Percentiles rank a stretch among this genome's conserved stretches.
Conservation (phyloP, 2,329 filamentous ascomycete genomes). For the Setomelanomma holmii region DNA sequence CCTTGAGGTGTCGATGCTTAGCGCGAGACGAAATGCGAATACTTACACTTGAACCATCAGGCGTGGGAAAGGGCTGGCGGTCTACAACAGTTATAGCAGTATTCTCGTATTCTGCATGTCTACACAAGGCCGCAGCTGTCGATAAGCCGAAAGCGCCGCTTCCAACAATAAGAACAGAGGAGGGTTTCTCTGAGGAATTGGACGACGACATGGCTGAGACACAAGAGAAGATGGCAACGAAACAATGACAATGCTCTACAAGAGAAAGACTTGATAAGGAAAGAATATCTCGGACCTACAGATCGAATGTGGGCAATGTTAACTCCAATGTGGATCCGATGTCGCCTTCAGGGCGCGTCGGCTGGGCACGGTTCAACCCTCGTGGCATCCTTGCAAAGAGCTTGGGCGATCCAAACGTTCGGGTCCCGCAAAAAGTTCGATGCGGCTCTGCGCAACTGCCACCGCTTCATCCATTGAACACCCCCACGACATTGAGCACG, state of each 20-base stretch:
- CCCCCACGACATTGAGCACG: conserved; percentile 6
- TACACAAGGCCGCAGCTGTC: conserved; percentile 73
- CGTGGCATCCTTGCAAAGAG: conserved; percentile 15
- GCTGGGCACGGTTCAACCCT: conserved; percentile 32
- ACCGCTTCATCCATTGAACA: conserved; percentile 23
- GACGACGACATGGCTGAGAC: conserved; percentile 30
- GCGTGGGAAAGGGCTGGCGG: conserved; percentile 63
- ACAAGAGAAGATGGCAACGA: background rate
- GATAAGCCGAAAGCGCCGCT: conserved; percentile 66
- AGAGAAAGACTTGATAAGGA: conserved; percentile 4
- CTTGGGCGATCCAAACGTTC: conserved; percentile 19
- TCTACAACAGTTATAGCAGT: conserved; percentile 66
- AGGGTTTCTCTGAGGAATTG: conserved; percentile 37
- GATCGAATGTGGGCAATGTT: background rate
- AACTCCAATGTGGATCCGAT: conserved; percentile 27
- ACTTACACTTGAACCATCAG: conserved; percentile 62
- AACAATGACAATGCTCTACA: conserved; percentile 3
- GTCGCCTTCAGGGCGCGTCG: conserved; percentile 33
- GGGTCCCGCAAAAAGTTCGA: conserved; percentile 25
- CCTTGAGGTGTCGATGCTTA: background rate
- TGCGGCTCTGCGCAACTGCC: conserved; percentile 11
- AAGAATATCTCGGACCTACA: background rate
- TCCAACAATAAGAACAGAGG: conserved; percentile 58
- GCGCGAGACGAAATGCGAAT: background rate
- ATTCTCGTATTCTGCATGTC: conserved; percentile 60